These are phyloP conservation scores for Metarhizium anisopliae DNA, from an alignment of 2,329 filamentous ascomycete species.

Conservation along the genomic window DNA sequence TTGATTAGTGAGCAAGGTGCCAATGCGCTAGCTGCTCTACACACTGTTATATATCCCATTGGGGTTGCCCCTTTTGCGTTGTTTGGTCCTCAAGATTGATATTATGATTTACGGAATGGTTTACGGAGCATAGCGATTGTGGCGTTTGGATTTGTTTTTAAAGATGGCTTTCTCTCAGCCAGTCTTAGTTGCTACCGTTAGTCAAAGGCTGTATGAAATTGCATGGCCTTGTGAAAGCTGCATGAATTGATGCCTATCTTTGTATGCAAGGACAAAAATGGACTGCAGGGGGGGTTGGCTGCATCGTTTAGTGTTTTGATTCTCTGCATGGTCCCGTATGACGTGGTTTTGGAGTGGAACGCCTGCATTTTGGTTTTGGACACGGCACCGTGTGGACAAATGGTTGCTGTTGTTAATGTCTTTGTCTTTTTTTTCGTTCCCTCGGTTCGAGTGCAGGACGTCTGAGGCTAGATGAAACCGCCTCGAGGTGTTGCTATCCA, in stretches of 20 bases:
- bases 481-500: background rate
- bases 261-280: background rate
- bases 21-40: background rate
- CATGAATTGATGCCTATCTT: background rate
- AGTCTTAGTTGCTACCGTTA: background rate
- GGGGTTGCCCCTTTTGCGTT: background rate
- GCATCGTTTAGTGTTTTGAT: background rate
- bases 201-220: background rate
- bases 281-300: background rate
- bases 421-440: background rate
- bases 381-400: background rate
- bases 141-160: conserved; percentile 21
- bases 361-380: background rate
- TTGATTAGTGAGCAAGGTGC: background rate
- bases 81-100: conserved; percentile 11
- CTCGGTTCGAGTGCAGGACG: background rate
- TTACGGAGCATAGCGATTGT: conserved; percentile 31
- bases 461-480: background rate
- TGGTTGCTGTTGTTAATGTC: background rate
- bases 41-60: conserved; percentile 5
- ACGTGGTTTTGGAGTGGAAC: background rate
- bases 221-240: background rate
- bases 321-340: background rate
- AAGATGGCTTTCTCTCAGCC: background rate
- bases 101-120: conserved; percentile 12